These are phyloP conservation scores for Talaromyces islandicus DNA, from an alignment of 2,329 filamentous ascomycete species.

Conservation along the genomic window DNA sequence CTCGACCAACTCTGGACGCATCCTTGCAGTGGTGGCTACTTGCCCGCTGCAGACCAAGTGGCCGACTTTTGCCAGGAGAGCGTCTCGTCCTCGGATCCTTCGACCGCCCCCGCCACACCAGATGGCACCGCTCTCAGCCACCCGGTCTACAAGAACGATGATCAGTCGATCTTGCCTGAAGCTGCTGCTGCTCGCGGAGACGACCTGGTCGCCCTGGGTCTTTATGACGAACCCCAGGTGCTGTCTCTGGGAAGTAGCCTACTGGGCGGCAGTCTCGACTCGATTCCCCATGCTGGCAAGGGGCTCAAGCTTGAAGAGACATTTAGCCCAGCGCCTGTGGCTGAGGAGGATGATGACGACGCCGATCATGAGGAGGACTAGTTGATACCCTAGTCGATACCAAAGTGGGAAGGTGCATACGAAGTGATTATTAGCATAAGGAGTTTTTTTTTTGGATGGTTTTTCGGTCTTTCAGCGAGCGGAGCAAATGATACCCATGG, in stretches of 20 bases:
- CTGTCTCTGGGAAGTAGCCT: constrained; percentile 52
- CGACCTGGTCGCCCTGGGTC: constrained; percentile 73
- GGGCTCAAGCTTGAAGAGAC: constrained; percentile 77
- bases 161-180: background rate
- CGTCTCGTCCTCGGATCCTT: constrained; percentile 27
- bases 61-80: constrained; percentile 27
- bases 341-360: constrained; percentile 52
- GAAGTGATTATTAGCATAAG: constrained; percentile 6
- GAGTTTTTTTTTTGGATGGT: constrained; percentile 15
- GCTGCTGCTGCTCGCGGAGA: constrained; percentile 56
- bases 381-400: constrained; percentile 9
- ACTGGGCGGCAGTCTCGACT: constrained; percentile 44
- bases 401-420: background rate
- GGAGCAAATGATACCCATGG: background rate
- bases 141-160: constrained; percentile 33
- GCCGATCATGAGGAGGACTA: constrained; percentile 49
- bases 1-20: constrained; percentile 4
- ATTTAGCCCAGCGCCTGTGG: constrained; percentile 59
- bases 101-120: constrained; percentile 32
- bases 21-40: background rate
- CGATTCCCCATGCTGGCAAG: constrained; percentile 50
- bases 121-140: constrained; percentile 17
- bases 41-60: constrained; percentile 21
- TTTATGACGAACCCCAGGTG: constrained; percentile 67
- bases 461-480: constrained; percentile 9